phyloP scores from a whole-genome alignment of 139 green algal genomes.

The Diplosphaera chodatii region DNA sequence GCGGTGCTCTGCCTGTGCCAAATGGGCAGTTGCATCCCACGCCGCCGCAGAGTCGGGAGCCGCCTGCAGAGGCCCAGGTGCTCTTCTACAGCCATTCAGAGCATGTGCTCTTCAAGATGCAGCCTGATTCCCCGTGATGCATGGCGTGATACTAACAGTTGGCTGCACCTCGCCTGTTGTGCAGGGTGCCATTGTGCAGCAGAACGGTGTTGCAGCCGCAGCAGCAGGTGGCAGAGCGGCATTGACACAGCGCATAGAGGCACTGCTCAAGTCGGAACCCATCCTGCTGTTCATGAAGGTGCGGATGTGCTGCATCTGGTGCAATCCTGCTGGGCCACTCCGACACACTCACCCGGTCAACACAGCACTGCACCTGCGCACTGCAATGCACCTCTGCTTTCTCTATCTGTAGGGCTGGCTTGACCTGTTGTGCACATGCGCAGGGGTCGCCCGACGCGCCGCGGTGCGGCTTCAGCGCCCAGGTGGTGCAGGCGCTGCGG shows the following conservation, averaged over 20 bases:
- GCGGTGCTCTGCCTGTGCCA: slow-evolving; percentile 8
- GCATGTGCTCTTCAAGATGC: no score
- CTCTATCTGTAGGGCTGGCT: no score
- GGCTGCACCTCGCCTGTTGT: no score
- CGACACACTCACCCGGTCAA: no score
- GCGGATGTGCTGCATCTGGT: neutral
- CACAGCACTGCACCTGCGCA: no score
- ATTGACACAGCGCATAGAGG: slow-evolving; percentile 42
- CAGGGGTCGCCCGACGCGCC: slow-evolving; percentile 67
- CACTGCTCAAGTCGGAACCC: slow-evolving; percentile 35
- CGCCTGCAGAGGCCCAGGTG: neutral
- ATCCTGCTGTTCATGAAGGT: slow-evolving; percentile 91
- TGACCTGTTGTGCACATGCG: no score
- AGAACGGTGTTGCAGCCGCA: neutral
- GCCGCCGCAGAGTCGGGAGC: neutral
- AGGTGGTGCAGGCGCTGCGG: slow-evolving; percentile 65
- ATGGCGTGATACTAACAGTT: no score
- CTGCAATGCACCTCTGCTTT: no score
- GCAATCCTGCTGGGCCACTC: slow-evolving; percentile 2
- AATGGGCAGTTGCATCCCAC: neutral
- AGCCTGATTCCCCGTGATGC: no score
- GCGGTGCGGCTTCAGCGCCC: slow-evolving; percentile 78
- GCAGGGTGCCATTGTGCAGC: neutral
- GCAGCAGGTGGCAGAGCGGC: slow-evolving; percentile 3
- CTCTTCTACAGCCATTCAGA: no score